These are phyloP conservation scores for Penicillium samsonianum DNA, from an alignment of 495 filamentous ascomycete species.

Conservation along the genomic window DNA sequence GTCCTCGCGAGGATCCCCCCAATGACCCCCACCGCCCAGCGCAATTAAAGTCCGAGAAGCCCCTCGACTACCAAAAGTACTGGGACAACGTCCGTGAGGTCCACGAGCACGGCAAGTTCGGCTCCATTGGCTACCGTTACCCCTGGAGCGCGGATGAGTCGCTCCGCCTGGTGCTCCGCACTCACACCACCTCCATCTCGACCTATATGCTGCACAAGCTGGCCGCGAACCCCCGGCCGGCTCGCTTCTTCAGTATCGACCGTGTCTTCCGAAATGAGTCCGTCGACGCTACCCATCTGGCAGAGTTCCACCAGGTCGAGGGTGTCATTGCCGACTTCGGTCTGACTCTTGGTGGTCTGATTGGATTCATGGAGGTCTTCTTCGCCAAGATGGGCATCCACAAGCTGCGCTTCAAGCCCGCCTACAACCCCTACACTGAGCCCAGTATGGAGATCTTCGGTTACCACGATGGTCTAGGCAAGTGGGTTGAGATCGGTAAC, in stretches of 20 bases:
- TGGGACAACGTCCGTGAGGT: slow-evolving; percentile 83
- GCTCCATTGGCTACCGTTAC: slow-evolving; percentile 93
- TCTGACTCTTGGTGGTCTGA: slow-evolving; percentile 85
- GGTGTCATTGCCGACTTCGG: slow-evolving; percentile 97
- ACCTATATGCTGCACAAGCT: slow-evolving; percentile 88
- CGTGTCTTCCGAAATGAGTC: slow-evolving; percentile 95
- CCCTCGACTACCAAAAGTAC: slow-evolving; percentile 76
- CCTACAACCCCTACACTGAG: slow-evolving; percentile 99
- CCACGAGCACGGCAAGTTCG: slow-evolving; percentile 84
- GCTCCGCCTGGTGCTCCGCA: slow-evolving; percentile 84
- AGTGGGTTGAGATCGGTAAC: slow-evolving; percentile 97
- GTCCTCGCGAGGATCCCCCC: slow-evolving; percentile 68
- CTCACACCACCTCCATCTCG: slow-evolving; percentile 91
- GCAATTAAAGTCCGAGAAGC: slow-evolving; percentile 40
- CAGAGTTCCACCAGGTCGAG: slow-evolving; percentile 98
- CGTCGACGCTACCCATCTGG: slow-evolving; percentile 93
- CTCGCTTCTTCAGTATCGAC: slow-evolving; percentile 96
- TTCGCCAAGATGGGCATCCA: slow-evolving; percentile 94
- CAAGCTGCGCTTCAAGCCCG: slow-evolving; percentile 88
- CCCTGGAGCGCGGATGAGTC: slow-evolving; percentile 90
- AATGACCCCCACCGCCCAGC: slow-evolving; percentile 42
- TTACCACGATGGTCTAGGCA: slow-evolving; percentile 83
- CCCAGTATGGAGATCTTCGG: slow-evolving; percentile 96
- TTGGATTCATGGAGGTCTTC: slow-evolving; percentile 96
- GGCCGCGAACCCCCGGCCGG: slow-evolving; percentile 75